Evolutionary conservation across 2,329 filamentous ascomycete species (phyloP), one percentile per base, ranked within the genome.

Genomic region (Coleophoma eucalyptorum): DNA sequence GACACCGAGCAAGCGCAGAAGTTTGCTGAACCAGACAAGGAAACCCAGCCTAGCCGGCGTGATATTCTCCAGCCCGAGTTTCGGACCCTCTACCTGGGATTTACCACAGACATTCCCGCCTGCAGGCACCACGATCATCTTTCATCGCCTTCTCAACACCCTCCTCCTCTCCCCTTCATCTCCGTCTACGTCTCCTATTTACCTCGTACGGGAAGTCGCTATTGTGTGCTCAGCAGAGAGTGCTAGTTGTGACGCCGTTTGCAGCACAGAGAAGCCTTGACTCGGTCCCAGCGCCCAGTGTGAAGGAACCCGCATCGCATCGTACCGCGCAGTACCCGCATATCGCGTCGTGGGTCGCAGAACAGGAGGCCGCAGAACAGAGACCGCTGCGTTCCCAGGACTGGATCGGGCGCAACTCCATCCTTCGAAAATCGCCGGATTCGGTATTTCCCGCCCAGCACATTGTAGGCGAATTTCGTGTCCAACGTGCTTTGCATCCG

Each of bases 341-440:
- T 51, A 55, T 56, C 55, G 57, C 58, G 52, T 60, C 51, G 46
- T 51, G 46, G 58, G 57, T 54, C 56, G 58, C 55, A 59, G 57
- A 43, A 32, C 40, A 44, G n/a, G n/a, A 32, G 42, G 20, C 42
- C 20, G 20, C 19, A 32, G 31, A 43, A 59, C 52, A 55, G 49
- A 57, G 54, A 50, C 55, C 54, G 49, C 42, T 43, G 49, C 35
- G 44, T 47, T 37, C 45, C 26, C 34, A 46, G 35, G 34, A 42
- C 41, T 51, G 49, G 47, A 18, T 51, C 43, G 45, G 45, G 50
- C 51, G 50, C 54, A 48, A 52, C 46, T 37, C 15, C 46, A 38
- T 50, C 10, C 50, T 49, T 33, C 45, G 43, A 49, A 44, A 48
- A 35, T 48, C 51, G 50, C 53, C 50, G 47, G 34, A 49, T 44